Evolutionary conservation across 2,329 filamentous ascomycete species (phyloP), one percentile per base, ranked within the genome.

Genomic region (Apiospora kogelbergensis): DNA sequence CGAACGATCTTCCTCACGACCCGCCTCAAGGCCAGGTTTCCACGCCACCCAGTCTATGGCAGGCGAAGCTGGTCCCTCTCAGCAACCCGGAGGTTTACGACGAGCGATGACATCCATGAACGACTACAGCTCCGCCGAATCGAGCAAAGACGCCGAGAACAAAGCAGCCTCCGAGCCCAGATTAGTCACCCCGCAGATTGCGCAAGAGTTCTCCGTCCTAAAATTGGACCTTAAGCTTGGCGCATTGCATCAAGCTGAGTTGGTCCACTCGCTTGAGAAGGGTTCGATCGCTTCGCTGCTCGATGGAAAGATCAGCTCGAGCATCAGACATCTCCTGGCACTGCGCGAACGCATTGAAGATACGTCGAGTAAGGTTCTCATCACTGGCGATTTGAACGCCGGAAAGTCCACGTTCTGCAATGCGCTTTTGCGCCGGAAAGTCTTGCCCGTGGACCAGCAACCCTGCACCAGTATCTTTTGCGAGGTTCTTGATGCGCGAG

Each of bases 401-500:
- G 96, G 96, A 77, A 99, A 99, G 79, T 99, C 96, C 4, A 99
- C 96, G 0, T 99, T 99, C 76, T 99, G 96, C 83, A 99, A 99
- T 80, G 96, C 96, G n/a, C 84, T 99, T 2, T 82, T 99, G 48
- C 91, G 96, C 70, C 90, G 95, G 71, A 98, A 98, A 81, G 89
- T 99, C 37, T 82, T 99, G 4, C 96, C 96, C 0, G 96, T 98
- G 81, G 96, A 99, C 75, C 95, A 99, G 80, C 96, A 98, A 78
- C 96, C 96, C 1, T 99, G 96, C 81, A 99, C 96, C 1, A 96
- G 94, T 80, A 97, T 99, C 69, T 99, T 99, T 82, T 99, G 96
- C 79, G 96, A 99, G 79, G 96, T 99, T 2, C 81, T 99, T 69
- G 95, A 99, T 80, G 92, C 93, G 6, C 89, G 93, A 72, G 94